Base-by-base conservation (phyloP, 345 rosid species). In the Rhizophora apiculata region DNA sequence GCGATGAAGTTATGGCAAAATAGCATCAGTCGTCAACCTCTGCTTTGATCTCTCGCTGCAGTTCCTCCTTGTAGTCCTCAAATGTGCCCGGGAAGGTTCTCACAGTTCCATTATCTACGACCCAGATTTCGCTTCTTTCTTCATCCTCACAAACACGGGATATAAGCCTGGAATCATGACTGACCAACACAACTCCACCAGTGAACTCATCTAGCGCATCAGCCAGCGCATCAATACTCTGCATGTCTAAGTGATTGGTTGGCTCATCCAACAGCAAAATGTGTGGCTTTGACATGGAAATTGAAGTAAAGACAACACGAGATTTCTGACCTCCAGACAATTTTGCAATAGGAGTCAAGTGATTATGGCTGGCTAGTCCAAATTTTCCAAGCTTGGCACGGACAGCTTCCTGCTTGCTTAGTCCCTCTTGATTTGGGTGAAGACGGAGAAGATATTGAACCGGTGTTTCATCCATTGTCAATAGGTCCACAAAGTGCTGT, bases 161-260 rank as follows among this genome's bases (percentile, higher is more conserved):
- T 71, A 94, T 94, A 20, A 94, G 89, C 76, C 98, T 82, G 0
- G 96, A 94, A 71, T 94, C 98, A 43, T 94, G 98, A 74, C 96
- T 94, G 69, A 94, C 98, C 59, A 94, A 76, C 21, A 94, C 96
- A 36, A 94, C 91, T 65, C 98, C 97, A 20, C 97, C 96, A 13
- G 86, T 84, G 65, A 91, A 94, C 81, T 94, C 96, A 21, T 95
- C 96, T 3, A 95, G 82, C 0, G 96, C 99, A 78, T 89, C 92
- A 0, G 97, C 99, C 81, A 95, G 71, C 1, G 97, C 96, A 72
- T 92, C 97, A 34, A 95, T 95, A 68, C 96, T 95, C 82, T 95
- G 96, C 97, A 95, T 92, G 71, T 95, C 97, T 58, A 95, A 74
- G 76, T 95, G 99, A 73, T 95, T 95, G 48, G 99, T 92, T 3